A percentile compares a stretch with the other conserved stretches of the same genome.
These are phyloP conservation scores for Clitopilus hobsonii DNA, from an alignment of 768 basidiomycete genomes.

Conservation along the genomic window DNA sequence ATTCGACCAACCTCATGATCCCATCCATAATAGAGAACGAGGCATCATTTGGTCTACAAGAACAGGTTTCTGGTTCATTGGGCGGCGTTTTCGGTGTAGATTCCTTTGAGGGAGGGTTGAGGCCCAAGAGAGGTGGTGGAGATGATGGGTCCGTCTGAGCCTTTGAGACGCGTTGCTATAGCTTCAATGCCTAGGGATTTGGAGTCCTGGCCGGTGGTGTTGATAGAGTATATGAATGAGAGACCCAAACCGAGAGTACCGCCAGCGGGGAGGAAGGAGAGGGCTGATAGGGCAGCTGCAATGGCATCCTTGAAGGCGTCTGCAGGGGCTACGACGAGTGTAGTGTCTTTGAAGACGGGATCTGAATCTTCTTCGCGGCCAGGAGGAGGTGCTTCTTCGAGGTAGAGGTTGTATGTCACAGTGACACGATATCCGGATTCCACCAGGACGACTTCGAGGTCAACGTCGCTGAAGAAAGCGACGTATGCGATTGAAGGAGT, in stretches of 20 bases:
- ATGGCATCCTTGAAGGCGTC: neutral
- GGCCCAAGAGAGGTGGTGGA: neutral
- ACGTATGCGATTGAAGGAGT: constrained; percentile 26
- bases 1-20: neutral
- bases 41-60: neutral
- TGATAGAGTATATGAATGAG: neutral
- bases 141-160: neutral
- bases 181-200: neutral
- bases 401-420: constrained; percentile 37
- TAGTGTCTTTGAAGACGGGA: neutral
- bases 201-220: neutral
- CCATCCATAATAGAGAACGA: neutral
- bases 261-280: neutral
- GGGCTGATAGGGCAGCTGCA: neutral
- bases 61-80: neutral
- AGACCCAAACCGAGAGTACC: constrained; percentile 1
- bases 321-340: neutral
- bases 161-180: neutral
- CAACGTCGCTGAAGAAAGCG: constrained; percentile 34
- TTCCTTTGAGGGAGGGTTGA: neutral
- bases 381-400: constrained; percentile 4
- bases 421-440: constrained; percentile 34
- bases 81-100: neutral
- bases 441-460: constrained; percentile 33
- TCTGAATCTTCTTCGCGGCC: neutral